Evolutionary conservation across 2,329 filamentous ascomycete genomes (phyloP), one percentile per base, ranked within the genome.

Genomic region (Exophiala alcalophila): DNA sequence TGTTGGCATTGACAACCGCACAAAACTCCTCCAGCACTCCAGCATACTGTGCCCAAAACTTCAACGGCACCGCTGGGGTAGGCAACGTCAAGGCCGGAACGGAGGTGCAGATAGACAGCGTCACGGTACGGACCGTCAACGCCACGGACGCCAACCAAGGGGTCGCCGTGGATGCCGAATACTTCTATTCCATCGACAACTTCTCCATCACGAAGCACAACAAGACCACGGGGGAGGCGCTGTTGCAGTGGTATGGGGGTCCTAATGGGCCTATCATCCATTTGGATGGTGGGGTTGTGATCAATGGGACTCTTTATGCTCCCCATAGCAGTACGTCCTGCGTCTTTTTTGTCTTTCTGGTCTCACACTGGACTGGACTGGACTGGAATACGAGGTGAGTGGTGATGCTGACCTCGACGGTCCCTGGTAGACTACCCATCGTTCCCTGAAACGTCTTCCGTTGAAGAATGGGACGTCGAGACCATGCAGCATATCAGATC

Each of bases 141-240:
- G 31, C 40, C 11, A 28, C 30, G 12, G 40, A 42, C 24, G 40
- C 40, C 7, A 32, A 36, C 30, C 40, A 42, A 25, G 40, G 40
- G 14, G 40, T 42, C 9, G 40, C 40, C 19, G 40, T 42, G 30
- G 40, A 42, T 20, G 16, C 8, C 29, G 15, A 26, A 14, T 18
- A 42, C n/a, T 42, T 35, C 31, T 42, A 42, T 11, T 42, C 40
- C 30, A 42, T 42, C 14, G 40, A 42, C 23, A 42, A 42, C 30
- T 42, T 27, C 14, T 42, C 40, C 21, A 32, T 42, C 21, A 42
- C 40, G 30, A 42, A 42, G 40, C 40, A 42, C 18, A 27, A 36
- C 15, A 42, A 42, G 25, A 25, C 30, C 20, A 42, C 14, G 6
- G 40, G 30, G 7, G 21, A 10, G n/a, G 20, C 40, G 15, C 9